phyloP scores from a whole-genome alignment of 768 basidiomycete species.

The Boletus barrowsii region DNA sequence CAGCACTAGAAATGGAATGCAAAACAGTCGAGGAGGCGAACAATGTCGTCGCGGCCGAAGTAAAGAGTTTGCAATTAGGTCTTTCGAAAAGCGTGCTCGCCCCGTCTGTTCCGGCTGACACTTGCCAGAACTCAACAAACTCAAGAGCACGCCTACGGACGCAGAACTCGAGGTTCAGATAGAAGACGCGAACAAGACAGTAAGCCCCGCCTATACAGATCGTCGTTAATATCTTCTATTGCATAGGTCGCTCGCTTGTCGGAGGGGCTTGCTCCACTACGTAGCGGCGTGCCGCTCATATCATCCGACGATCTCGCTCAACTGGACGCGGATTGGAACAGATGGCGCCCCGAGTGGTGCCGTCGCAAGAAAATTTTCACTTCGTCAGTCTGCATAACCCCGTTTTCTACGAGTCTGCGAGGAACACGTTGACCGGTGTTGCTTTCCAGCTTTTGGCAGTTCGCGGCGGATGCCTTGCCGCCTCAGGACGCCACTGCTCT shows the following conservation, averaged over 20 bases:
- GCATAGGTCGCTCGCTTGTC: conserved; percentile 48
- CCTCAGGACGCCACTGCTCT: conserved; percentile 64
- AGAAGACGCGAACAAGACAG: conserved; percentile 47
- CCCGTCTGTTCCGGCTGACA: conserved; percentile 8
- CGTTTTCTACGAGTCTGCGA: background rate
- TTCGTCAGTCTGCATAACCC: conserved; percentile 24
- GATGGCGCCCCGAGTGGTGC: conserved; percentile 82
- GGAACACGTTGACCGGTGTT: background rate
- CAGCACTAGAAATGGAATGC: conserved; percentile 57
- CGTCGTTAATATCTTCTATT: conserved; percentile 1
- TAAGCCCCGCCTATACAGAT: conserved; percentile 33
- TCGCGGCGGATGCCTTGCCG: conserved; percentile 63
- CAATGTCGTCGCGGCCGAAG: conserved; percentile 46
- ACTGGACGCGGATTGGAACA: conserved; percentile 71
- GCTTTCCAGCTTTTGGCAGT: conserved; percentile 63
- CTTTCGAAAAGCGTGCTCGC: background rate
- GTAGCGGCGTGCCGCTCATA: conserved; percentile 59
- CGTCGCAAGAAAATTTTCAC: conserved; percentile 68
- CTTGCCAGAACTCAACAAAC: conserved; percentile 56
- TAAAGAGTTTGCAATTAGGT: conserved; percentile 43
- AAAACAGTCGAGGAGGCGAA: conserved; percentile 58
- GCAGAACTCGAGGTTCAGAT: conserved; percentile 58
- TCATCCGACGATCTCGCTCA: conserved; percentile 67
- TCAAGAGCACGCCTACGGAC: conserved; percentile 69
- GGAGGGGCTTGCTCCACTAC: conserved; percentile 59